phyloP scores from a whole-genome alignment of 1,139 yeast species.

The Zygoascus sp. region DNA sequence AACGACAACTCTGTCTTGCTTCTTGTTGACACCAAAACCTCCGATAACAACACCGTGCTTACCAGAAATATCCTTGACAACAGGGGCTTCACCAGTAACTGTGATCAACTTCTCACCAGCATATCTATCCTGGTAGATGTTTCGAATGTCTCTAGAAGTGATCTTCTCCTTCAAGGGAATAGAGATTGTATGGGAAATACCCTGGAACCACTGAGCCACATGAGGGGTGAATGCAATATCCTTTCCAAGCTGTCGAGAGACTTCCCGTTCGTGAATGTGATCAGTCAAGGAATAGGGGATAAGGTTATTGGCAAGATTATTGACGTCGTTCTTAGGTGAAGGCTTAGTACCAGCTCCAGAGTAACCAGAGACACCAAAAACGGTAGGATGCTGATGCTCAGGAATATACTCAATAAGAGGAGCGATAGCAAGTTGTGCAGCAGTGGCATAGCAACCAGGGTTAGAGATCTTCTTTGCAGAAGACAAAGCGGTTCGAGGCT shows the following conservation, averaged over 20 bases:
- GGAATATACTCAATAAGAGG: slow-evolving; percentile 59
- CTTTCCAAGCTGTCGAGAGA: slow-evolving; percentile 70
- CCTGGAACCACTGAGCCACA: slow-evolving; percentile 99
- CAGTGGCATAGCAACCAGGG: slow-evolving; percentile 99
- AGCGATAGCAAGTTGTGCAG: slow-evolving; percentile 88
- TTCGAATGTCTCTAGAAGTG: slow-evolving; percentile 76
- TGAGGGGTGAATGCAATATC: slow-evolving; percentile 92
- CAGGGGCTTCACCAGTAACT: slow-evolving; percentile 84
- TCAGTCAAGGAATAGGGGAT: slow-evolving; percentile 95
- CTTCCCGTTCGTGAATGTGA: slow-evolving; percentile 93
- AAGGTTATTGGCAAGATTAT: slow-evolving; percentile 69
- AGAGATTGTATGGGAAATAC: slow-evolving; percentile 86
- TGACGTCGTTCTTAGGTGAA: slow-evolving; percentile 86
- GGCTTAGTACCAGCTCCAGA: slow-evolving; percentile 99
- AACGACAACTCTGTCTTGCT: slow-evolving; percentile 84
- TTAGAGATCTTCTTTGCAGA: slow-evolving; percentile 82
- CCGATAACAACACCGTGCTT: slow-evolving; percentile 94
- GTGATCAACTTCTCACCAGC: slow-evolving; percentile 82
- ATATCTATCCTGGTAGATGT: slow-evolving; percentile 82
- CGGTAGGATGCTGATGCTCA: slow-evolving; percentile 62
- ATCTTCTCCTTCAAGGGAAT: slow-evolving; percentile 76
- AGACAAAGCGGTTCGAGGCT: slow-evolving; percentile 60
- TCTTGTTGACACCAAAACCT: slow-evolving; percentile 88
- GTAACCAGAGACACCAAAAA: slow-evolving; percentile 96
- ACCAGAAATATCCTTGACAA: slow-evolving; percentile 85